phyloP scores from a whole-genome alignment of 495 filamentous ascomycete genomes.

The Hyaloscypha finlandica region DNA sequence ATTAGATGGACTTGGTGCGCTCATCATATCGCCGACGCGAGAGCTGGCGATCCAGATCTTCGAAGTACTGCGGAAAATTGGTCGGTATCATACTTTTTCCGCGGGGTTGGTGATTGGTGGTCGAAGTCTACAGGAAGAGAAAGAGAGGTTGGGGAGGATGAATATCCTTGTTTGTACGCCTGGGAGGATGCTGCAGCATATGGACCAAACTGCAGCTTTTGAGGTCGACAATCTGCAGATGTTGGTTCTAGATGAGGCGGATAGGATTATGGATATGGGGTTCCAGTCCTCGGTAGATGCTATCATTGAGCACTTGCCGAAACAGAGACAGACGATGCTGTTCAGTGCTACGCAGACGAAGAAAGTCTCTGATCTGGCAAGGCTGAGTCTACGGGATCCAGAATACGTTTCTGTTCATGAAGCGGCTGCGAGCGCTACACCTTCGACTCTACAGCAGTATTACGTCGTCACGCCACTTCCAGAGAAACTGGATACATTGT shows the following conservation, averaged over 20 bases:
- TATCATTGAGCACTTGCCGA: conserved; percentile 88
- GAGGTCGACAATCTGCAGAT: conserved; percentile 90
- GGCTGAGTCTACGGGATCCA: conserved; percentile 83
- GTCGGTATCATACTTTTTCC: conserved; percentile 85
- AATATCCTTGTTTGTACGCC: conserved; percentile 98
- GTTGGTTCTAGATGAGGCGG: conserved; percentile 93
- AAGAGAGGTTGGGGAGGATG: conserved; percentile 85
- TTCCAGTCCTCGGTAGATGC: conserved; percentile 92
- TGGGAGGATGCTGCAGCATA: conserved; percentile 90
- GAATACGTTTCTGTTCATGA: conserved; percentile 97
- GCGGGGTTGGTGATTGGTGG: conserved; percentile 96
- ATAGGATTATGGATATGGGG: conserved; percentile 97
- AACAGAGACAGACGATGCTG: conserved; percentile 83
- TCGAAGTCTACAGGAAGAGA: conserved; percentile 85
- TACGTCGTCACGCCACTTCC: conserved; percentile 82
- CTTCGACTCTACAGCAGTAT: conserved; percentile 81
- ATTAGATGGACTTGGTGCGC: conserved; percentile 84
- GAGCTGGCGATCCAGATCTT: conserved; percentile 98
- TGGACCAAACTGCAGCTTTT: conserved; percentile 91
- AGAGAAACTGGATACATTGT: conserved; percentile 89
- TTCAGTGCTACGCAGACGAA: conserved; percentile 98
- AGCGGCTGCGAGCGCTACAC: conserved; percentile 76
- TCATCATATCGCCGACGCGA: conserved; percentile 92
- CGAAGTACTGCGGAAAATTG: conserved; percentile 88
- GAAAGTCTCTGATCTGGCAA: conserved; percentile 86